Base-by-base conservation (phyloP, 148 eudicot genomes). In the Chenopodium formosanum region DNA sequence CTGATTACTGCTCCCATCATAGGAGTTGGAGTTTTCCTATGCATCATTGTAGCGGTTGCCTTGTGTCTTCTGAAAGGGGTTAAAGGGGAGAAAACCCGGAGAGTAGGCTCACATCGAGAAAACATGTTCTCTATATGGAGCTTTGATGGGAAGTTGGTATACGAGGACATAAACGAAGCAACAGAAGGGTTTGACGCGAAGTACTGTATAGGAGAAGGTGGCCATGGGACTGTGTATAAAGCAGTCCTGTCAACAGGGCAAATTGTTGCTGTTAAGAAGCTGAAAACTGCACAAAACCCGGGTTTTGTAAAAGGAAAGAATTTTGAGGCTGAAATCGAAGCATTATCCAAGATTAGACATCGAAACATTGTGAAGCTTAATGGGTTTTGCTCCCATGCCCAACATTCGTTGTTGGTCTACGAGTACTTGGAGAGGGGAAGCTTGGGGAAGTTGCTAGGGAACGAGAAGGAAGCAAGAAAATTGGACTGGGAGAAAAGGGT, bases 181-280 rank as follows among this genome's bases (percentile, higher is more conserved):
- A 89, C 92, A 25, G 82, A 89, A 37, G 85, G 78, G 5, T 89
- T 89, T 66, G 74, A 80, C 12, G 80, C 70, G 5, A 74, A 74
- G 48, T 82, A 82, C 66, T 86, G 87, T 78, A 89, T 89, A 1
- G 92, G 92, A 7, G 69, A 58, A 23, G 92, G 92, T 27, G 89
- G 89, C 4, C 73, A 75, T 76, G 88, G 92, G 37, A 85, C 34
- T 52, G 92, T 89, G 19, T 89, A 86, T 76, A 89, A 79, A 83
- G 92, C 86, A 20, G 83, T 85, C 40, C 84, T 90, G 46, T 73
- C 84, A 76, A 76, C 90, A 74, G 87, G 86, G 17, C 85, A 85
- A 46, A 79, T 82, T 5, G 85, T 90, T 14, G 93, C 93, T 5
- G 93, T 88, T 9, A 90, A 90, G 83, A 83, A 80, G 81, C 86